Percentiles rank a stretch among this genome's conserved stretches.
phyloP scores from a whole-genome alignment of 352 stramenopile species.

The Thalassiosira mediterranea region DNA sequence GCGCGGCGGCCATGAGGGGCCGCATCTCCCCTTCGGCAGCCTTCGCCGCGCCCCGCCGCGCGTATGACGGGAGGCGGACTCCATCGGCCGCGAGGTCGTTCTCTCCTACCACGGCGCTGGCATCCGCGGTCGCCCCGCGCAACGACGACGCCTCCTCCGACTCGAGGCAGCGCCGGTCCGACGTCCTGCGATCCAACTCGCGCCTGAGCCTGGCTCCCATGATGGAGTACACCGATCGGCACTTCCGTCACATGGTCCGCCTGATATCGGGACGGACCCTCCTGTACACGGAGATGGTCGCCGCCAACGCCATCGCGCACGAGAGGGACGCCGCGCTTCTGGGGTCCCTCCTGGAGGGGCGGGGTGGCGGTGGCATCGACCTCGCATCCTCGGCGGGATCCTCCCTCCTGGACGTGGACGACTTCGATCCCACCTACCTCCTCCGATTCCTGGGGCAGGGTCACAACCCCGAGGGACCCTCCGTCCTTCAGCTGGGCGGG shows the following conservation, averaged over 20 bases:
- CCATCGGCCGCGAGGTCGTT: too few relatives aligned
- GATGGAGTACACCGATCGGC: slow-evolving; percentile 98
- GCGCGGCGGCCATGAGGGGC: too few relatives aligned
- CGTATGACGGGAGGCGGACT: too few relatives aligned
- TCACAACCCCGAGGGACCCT: slow-evolving; percentile 60
- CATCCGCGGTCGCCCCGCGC: too few relatives aligned
- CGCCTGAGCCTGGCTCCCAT: slow-evolving; percentile 85
- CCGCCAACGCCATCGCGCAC: slow-evolving; percentile 92
- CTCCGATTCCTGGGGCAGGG: slow-evolving; percentile 65
- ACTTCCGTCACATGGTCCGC: slow-evolving; percentile 92
- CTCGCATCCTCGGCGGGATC: not conserved
- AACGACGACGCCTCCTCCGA: not conserved
- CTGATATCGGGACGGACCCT: slow-evolving; percentile 92
- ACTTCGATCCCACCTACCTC: slow-evolving; percentile 58
- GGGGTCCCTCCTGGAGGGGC: slow-evolving; percentile 83
- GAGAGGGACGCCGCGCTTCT: slow-evolving; percentile 45
- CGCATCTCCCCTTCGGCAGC: too few relatives aligned
- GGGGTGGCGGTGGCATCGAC: slow-evolving; percentile 7
- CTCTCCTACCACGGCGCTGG: too few relatives aligned
- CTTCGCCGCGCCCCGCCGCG: too few relatives aligned
- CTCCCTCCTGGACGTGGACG: slow-evolving; percentile 7
- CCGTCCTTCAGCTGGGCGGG: slow-evolving; percentile 79
- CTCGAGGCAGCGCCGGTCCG: slow-evolving; percentile 9
- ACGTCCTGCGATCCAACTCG: slow-evolving; percentile 33
- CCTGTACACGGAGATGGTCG: slow-evolving; percentile 99